phyloP scores from a whole-genome alignment of 441 rosid genomes.

The Raphanus hybrid region DNA sequence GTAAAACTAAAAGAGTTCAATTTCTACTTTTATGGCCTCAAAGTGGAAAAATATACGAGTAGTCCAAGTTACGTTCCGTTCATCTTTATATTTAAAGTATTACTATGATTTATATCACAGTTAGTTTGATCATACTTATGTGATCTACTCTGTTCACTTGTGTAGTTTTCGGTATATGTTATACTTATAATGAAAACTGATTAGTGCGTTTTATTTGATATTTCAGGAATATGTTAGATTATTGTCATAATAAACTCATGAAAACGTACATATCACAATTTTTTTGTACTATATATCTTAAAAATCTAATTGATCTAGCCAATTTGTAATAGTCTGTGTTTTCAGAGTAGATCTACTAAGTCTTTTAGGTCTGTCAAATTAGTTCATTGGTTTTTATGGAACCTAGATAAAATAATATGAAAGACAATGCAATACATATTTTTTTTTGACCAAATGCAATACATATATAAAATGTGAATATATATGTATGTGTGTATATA shows the following conservation, averaged over 20 bases:
- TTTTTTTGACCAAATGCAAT: no score
- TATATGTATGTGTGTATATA: no score
- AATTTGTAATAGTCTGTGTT: background rate
- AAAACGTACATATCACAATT: background rate
- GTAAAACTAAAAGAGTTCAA: constrained; percentile 30
- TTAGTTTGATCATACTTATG: background rate
- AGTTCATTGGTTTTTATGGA: background rate
- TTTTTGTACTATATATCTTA: background rate
- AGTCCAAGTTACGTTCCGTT: constrained; percentile 45
- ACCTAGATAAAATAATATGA: background rate
- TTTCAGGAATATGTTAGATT: background rate
- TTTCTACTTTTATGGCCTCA: constrained; percentile 33
- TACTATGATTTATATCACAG: background rate
- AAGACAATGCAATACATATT: background rate
- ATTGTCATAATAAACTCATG: no score
- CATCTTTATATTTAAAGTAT: background rate
- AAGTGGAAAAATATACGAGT: constrained; percentile 38
- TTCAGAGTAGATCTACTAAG: background rate
- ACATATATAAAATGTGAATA: background rate
- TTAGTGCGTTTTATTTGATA: no score
- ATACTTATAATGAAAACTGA: background rate
- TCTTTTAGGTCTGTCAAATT: background rate
- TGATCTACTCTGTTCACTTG: background rate
- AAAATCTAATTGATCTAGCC: background rate
- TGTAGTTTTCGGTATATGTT: background rate